Conservation (phyloP, 2,329 filamentous ascomycete genomes). For the Stagonosporopsis vannaccii region DNA sequence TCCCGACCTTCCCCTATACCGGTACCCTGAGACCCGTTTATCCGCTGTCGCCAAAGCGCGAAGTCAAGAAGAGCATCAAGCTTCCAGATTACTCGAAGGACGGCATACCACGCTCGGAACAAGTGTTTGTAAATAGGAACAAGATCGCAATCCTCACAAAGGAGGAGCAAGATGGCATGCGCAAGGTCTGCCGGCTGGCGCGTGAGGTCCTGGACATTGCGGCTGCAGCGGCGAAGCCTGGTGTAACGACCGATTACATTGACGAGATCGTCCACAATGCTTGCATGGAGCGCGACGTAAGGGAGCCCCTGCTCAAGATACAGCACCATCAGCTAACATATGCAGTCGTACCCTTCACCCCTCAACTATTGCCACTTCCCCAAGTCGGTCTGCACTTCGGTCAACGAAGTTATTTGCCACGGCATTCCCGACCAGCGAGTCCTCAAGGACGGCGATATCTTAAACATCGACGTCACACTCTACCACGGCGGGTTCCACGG, state of each 20-base stretch:
- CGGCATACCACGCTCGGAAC: slow-evolving; percentile 74
- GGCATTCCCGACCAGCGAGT: slow-evolving; percentile 92
- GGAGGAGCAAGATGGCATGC: slow-evolving; percentile 85
- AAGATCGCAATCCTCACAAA: slow-evolving; percentile 84
- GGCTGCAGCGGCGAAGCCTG: slow-evolving; percentile 82
- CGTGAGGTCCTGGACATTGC: slow-evolving; percentile 94
- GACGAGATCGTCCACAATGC: slow-evolving; percentile 96
- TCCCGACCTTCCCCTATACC: slow-evolving; percentile 84
- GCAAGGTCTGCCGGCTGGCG: slow-evolving; percentile 85
- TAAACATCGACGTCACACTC: slow-evolving; percentile 95
- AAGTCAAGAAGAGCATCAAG: slow-evolving; percentile 78
- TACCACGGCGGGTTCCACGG: slow-evolving; percentile 96
- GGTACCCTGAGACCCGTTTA: slow-evolving; percentile 87
- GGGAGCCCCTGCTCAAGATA: slow-evolving; percentile 40
- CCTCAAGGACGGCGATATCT: slow-evolving; percentile 89
- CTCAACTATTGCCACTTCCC: slow-evolving; percentile 96
- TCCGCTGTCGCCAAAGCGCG: slow-evolving; percentile 48
- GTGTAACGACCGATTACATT: slow-evolving; percentile 93
- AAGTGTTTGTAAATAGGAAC: slow-evolving; percentile 72
- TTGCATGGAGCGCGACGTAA: slow-evolving; percentile 88
- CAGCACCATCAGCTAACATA: slow-evolving; percentile 23
- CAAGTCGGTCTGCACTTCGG: slow-evolving; percentile 95
- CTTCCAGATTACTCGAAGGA: slow-evolving; percentile 88
- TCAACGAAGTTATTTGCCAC: slow-evolving; percentile 98
- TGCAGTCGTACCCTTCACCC: slow-evolving; percentile 91